phyloP scores from a whole-genome alignment of 768 basidiomycete genomes.

The Boletus subparvulus region DNA sequence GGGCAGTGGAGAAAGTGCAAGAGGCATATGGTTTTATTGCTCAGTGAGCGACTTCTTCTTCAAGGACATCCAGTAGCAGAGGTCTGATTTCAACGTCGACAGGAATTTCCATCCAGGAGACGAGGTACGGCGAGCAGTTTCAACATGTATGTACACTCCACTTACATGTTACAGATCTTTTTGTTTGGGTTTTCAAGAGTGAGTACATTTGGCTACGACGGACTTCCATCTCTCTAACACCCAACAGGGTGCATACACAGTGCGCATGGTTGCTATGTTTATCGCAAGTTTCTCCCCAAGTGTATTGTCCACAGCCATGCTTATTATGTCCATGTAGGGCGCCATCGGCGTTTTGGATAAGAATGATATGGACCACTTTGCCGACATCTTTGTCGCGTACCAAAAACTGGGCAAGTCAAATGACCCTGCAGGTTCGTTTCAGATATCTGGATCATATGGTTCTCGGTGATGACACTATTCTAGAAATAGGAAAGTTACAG shows the following conservation, averaged over 20 bases:
- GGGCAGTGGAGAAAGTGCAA: conserved; percentile 66
- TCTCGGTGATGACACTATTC: not conserved
- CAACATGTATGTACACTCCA: not conserved
- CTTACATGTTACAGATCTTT: conserved; percentile 53
- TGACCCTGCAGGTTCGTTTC: conserved; percentile 42
- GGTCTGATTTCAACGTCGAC: not conserved
- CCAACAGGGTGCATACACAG: conserved; percentile 70
- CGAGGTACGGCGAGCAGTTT: conserved; percentile 45
- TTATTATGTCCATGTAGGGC: conserved; percentile 42
- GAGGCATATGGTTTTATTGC: conserved; percentile 81
- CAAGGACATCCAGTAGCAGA: not conserved
- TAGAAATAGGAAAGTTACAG: conserved; percentile 41
- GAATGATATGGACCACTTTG: conserved; percentile 71
- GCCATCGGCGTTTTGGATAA: conserved; percentile 71
- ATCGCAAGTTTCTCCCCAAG: conserved; percentile 20
- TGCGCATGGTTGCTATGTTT: conserved; percentile 69
- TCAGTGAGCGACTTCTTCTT: conserved; percentile 49
- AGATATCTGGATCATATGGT: not conserved
- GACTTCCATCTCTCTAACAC: conserved; percentile 3
- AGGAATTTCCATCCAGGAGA: conserved; percentile 74
- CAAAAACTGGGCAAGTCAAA: conserved; percentile 60
- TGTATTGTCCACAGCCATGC: not conserved
- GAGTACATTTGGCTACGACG: conserved; percentile 13
- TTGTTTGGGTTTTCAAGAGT: conserved; percentile 78
- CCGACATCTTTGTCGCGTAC: conserved; percentile 57